Evolutionary conservation across 2,329 filamentous ascomycete species (phyloP).

Genomic region (Pseudomassariella vexata): DNA sequence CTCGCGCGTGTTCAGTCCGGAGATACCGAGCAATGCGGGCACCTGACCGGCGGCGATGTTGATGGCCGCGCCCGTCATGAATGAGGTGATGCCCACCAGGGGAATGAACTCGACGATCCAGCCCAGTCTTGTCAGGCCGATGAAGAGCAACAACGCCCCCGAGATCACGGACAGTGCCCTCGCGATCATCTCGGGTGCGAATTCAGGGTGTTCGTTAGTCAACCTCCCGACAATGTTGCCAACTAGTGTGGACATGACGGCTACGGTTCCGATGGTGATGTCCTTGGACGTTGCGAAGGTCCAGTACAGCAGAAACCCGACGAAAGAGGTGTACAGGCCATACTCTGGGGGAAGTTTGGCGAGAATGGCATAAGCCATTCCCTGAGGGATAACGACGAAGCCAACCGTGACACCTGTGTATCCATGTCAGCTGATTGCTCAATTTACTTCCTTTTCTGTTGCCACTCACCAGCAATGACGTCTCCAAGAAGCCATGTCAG

Average conservation of each 20-base stretch:
- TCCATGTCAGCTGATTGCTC: constrained; percentile 12
- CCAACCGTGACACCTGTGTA: constrained; percentile 40
- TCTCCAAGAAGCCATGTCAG: constrained; percentile 82
- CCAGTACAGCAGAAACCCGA: constrained; percentile 32
- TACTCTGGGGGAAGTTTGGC: constrained; percentile 42
- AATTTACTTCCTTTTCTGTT: constrained; percentile 10
- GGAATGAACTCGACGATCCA: constrained; percentile 52
- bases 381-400: constrained; percentile 48
- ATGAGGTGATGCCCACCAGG: constrained; percentile 45
- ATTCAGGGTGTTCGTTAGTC: constrained; percentile 29
- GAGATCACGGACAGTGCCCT: constrained; percentile 41
- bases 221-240: constrained; percentile 40
- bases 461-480: constrained; percentile 65
- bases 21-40: constrained; percentile 44
- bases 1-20: constrained; percentile 41
- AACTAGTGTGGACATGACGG: constrained; percentile 47
- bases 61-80: constrained; percentile 48
- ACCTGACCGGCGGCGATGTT: constrained; percentile 46
- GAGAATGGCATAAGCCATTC: constrained; percentile 47
- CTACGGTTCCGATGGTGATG: constrained; percentile 73
- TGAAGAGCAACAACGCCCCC: constrained; percentile 41
- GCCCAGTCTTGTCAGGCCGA: constrained; percentile 44
- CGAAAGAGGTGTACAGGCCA: constrained; percentile 36
- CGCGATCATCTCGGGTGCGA: constrained; percentile 37
- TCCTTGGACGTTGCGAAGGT: constrained; percentile 36